phyloP scores from a whole-genome alignment of 805 yeast species.

The Saturnispora serradocipensis region DNA sequence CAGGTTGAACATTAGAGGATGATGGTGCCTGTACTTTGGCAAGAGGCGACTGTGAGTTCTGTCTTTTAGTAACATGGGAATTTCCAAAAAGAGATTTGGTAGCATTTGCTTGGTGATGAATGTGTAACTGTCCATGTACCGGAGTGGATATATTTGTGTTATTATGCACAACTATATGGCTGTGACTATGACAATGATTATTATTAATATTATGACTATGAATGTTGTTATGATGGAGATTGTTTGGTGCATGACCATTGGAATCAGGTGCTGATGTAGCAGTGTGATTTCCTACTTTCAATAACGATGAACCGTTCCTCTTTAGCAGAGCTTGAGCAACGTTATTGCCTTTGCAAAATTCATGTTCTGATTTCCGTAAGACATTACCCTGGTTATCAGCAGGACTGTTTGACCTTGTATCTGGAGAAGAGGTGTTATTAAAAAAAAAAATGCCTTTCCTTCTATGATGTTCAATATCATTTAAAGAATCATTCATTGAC shows the following conservation, averaged over 20 bases:
- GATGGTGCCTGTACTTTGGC: not conserved
- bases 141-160: not conserved
- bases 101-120: not conserved
- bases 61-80: not conserved
- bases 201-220: not conserved
- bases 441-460: slow-evolving; percentile 5
- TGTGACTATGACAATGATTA: not conserved
- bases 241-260: not conserved
- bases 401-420: slow-evolving; percentile 14
- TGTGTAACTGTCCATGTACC: not conserved
- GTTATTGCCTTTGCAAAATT: not conserved
- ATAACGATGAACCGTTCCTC: slow-evolving; percentile 3
- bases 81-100: slow-evolving; percentile 5
- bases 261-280: not conserved
- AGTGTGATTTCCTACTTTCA: not conserved
- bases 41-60: not conserved
- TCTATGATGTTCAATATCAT: slow-evolving; percentile 1
- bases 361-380: not conserved
- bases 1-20: not conserved
- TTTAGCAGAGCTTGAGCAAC: slow-evolving; percentile 1
- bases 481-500: slow-evolving; percentile 8
- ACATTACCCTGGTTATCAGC: not conserved
- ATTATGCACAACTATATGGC: not conserved
- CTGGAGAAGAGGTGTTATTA: slow-evolving; percentile 24
- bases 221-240: not conserved